These are phyloP conservation scores for Candida boleticola DNA, from an alignment of 805 yeast species.

Conservation along the genomic window DNA sequence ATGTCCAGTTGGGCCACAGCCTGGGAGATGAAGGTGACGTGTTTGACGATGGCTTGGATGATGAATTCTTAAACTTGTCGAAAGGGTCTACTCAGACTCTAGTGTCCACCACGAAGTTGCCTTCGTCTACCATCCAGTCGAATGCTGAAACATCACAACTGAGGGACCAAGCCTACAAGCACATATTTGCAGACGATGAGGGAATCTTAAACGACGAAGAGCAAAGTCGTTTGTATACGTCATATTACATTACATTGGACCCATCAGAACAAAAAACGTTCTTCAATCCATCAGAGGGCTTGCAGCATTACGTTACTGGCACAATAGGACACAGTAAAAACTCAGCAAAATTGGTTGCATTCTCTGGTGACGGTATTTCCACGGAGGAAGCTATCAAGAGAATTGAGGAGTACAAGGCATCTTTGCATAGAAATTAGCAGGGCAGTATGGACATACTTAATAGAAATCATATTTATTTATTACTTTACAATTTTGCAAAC, in stretches of 20 bases:
- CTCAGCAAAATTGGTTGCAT: slow-evolving; percentile 5
- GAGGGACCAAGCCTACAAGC: slow-evolving; percentile 19
- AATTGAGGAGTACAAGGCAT: slow-evolving; percentile 1
- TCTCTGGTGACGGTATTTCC: not conserved
- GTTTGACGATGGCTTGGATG: slow-evolving; percentile 23
- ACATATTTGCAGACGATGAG: slow-evolving; percentile 22
- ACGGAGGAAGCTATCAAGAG: slow-evolving; percentile 2
- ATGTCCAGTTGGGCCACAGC: slow-evolving; percentile 1
- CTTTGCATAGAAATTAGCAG: too few species aligned
- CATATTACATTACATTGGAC: slow-evolving; percentile 28
- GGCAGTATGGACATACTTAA: slow-evolving; percentile 3
- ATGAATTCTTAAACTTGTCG: slow-evolving; percentile 14
- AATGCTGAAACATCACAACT: slow-evolving; percentile 3
- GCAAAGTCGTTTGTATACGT: slow-evolving; percentile 39
- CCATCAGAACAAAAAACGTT: slow-evolving; percentile 13
- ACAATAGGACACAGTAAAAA: slow-evolving; percentile 16
- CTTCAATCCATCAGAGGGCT: slow-evolving; percentile 15
- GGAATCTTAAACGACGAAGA: slow-evolving; percentile 42
- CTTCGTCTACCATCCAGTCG: not conserved
- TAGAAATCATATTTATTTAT: not conserved
- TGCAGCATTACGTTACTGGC: slow-evolving; percentile 5
- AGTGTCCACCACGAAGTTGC: not conserved
- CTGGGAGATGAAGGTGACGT: slow-evolving; percentile 9
- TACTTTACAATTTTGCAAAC: not conserved
- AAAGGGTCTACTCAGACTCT: slow-evolving; percentile 5